Base-by-base conservation (phyloP, 2,329 filamentous ascomycete genomes). In the Colletotrichum endophyticum region DNA sequence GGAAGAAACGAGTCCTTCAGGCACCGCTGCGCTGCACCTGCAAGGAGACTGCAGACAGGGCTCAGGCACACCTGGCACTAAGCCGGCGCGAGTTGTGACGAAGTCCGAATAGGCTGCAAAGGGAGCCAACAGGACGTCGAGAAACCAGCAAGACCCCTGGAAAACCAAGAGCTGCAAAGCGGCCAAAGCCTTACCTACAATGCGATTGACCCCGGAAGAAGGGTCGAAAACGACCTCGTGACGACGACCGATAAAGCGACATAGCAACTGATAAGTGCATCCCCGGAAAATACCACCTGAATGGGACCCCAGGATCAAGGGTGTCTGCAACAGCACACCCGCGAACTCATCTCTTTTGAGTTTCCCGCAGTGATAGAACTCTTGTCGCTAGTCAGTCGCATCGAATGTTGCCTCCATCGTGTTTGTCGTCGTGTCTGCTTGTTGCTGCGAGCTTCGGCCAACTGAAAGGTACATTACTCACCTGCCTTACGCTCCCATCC, bases 221-320 rank as follows among this genome's bases (percentile, higher is more conserved):
- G 30, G n/a, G 68, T 28, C 32, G 19, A 63, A 25, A 63, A 49
- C 49, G 68, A 34, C 57, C 68, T 59, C 64, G 73, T 76, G 70
- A 73, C 49, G 28, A 30, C n/a, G 9, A 28, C 19, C 69, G 70
- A 76, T 64, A 66, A 59, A 67, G 64, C 34, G 22, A 28, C 36
- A 36, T 8, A 22, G 34, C 28, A 63, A 44, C 44, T 36, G 70
- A 69, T 73, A 66, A 73, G 70, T 25, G 39, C 70, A 69, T 69
- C 73, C 73, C 73, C 70, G 57, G 73, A 70, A 70, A 69, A 76
- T 69, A 76, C 64, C 70, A 73, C 70, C 73, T 70, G 57, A 66
- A 73, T 34, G 64, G 64, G 66, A 64, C 68, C 19, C 73, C 44
- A 9, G 73, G 70, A 76, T 73, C 73, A 73, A 61, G 73, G 73